phyloP scores from a whole-genome alignment of 1,139 yeast genomes.

The Geotrichum phurueaensis region DNA sequence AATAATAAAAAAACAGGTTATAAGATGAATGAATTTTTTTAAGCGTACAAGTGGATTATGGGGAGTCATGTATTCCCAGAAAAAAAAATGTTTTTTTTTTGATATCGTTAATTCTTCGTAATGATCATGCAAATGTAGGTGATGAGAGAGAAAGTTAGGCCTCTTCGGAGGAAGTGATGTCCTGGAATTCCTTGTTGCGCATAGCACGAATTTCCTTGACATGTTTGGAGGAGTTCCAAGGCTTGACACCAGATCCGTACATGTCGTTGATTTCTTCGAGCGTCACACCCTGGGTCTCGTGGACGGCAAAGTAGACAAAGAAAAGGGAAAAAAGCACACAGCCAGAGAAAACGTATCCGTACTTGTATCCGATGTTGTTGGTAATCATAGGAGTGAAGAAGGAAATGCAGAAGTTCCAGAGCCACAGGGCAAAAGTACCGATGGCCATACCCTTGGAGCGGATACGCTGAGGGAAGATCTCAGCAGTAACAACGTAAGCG shows the following conservation, averaged over 20 bases:
- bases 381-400: constrained; percentile 70
- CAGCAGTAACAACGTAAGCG: constrained; percentile 72
- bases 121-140: neutral
- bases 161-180: neutral
- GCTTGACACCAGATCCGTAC: constrained; percentile 32
- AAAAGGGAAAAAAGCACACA: constrained; percentile 49
- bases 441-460: constrained; percentile 72
- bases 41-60: too few species aligned
- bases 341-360: constrained; percentile 47
- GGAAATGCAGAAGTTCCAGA: constrained; percentile 51
- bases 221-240: constrained; percentile 30
- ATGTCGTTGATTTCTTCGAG: constrained; percentile 70
- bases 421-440: constrained; percentile 21
- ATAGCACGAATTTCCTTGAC: neutral
- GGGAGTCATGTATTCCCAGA: too few species aligned
- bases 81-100: neutral
- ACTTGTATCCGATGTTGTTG: constrained; percentile 42
- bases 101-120: neutral
- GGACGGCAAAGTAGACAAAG: constrained; percentile 60
- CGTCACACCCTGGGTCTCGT: constrained; percentile 68
- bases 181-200: neutral
- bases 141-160: neutral
- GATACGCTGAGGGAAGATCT: constrained; percentile 70
- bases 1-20: too few species aligned
- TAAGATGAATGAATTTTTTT: too few species aligned